Conservation (phyloP, 2,329 filamentous ascomycete species). For the Trichoderma sp. region DNA sequence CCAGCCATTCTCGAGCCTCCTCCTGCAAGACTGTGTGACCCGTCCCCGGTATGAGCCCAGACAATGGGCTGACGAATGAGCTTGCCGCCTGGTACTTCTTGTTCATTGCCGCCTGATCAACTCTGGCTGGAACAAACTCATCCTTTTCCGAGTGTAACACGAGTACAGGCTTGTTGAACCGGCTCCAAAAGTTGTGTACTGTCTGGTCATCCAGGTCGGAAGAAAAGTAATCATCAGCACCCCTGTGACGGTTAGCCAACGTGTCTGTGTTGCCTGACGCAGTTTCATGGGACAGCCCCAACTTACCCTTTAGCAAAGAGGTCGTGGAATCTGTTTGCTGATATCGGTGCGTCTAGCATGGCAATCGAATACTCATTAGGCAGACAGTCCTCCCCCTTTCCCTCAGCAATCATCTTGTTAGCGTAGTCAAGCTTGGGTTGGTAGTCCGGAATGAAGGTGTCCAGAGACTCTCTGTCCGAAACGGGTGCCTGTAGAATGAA, state of each 20-base stretch:
- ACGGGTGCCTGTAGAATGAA: constrained; percentile 79
- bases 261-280: not conserved
- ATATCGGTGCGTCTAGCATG: constrained; percentile 45
- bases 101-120: constrained; percentile 60
- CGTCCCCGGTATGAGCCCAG: constrained; percentile 53
- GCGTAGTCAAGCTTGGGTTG: constrained; percentile 49
- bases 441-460: constrained; percentile 45
- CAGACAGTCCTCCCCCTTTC: constrained; percentile 55
- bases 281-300: not conserved
- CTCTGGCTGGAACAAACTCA: constrained; percentile 57
- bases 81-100: constrained; percentile 53
- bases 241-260: constrained; percentile 40
- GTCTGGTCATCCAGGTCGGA: constrained; percentile 62
- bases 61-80: constrained; percentile 48
- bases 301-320: constrained; percentile 51
- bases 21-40: constrained; percentile 49
- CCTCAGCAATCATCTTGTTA: constrained; percentile 53
- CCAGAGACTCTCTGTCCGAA: constrained; percentile 69
- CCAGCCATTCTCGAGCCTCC: constrained; percentile 50
- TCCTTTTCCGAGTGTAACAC: constrained; percentile 66
- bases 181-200: constrained; percentile 64
- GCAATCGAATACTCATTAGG: constrained; percentile 44
- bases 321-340: constrained; percentile 53
- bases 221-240: constrained; percentile 88
- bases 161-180: constrained; percentile 57